Evolutionary conservation across 495 filamentous ascomycete genomes (phyloP).

Genomic region (Talaromyces proteolyticus): DNA sequence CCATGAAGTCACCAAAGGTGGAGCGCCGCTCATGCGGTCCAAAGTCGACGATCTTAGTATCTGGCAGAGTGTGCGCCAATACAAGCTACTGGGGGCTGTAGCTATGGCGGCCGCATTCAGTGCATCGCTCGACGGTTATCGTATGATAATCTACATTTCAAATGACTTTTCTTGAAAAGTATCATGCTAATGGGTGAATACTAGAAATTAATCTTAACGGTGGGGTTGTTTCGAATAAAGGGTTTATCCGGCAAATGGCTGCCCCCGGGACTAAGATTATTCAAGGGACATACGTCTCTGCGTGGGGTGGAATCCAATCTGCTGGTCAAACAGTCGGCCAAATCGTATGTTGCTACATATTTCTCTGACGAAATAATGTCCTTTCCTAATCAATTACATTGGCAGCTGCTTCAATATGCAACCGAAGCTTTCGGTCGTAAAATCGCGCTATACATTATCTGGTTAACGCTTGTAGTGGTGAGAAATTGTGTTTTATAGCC

Average conservation of each 20-base stretch:
- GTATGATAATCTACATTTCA: conserved; percentile 14
- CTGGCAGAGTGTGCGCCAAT: conserved; percentile 20
- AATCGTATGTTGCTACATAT: conserved; percentile 12
- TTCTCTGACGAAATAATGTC: not conserved
- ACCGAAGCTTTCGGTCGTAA: conserved; percentile 27
- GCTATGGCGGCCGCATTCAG: conserved; percentile 32
- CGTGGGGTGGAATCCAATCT: conserved; percentile 35
- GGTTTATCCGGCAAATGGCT: conserved; percentile 30
- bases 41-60: conserved; percentile 23
- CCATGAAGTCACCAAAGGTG: not conserved
- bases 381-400: not conserved
- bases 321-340: conserved; percentile 30
- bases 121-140: conserved; percentile 34
- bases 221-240: conserved; percentile 33
- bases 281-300: conserved; percentile 26
- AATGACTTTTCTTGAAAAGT: not conserved
- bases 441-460: conserved; percentile 22
- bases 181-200: not conserved
- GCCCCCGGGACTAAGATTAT: conserved; percentile 24
- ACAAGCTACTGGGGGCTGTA: conserved; percentile 18
- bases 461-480: conserved; percentile 18
- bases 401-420: conserved; percentile 24
- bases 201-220: conserved; percentile 35
- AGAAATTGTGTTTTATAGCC: not conserved
- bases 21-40: conserved; percentile 16